These are phyloP conservation scores for Arbutus unedo DNA, from an alignment of 148 eudicot species.

Conservation along the genomic window DNA sequence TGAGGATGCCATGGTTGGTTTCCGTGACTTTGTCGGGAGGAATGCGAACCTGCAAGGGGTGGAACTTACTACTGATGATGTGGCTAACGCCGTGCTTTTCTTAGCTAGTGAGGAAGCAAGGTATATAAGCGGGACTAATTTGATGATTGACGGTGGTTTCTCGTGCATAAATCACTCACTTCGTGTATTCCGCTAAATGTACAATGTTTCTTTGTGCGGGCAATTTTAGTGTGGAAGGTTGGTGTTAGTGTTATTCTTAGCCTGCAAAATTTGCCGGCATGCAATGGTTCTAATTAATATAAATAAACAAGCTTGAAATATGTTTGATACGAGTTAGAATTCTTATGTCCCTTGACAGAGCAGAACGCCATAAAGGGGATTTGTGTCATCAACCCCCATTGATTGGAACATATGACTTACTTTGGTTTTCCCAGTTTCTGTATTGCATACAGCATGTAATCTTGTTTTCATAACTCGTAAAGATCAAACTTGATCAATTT, in stretches of 20 bases:
- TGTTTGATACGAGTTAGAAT: not conserved
- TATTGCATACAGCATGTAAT: not conserved
- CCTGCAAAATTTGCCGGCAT: not conserved
- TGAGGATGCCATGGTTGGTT: slow-evolving; percentile 58
- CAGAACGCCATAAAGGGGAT: not conserved
- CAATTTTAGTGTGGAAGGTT: not conserved
- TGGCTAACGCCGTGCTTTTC: slow-evolving; percentile 81
- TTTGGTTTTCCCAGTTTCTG: not conserved
- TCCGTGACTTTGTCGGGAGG: slow-evolving; percentile 42
- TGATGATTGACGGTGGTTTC: slow-evolving; percentile 93
- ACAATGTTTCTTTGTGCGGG: not conserved
- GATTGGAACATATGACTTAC: not conserved
- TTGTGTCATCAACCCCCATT: not conserved
- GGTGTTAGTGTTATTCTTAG: not conserved
- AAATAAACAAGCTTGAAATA: not conserved
- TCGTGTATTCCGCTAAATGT: slow-evolving; percentile 57
- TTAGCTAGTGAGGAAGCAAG: slow-evolving; percentile 90
- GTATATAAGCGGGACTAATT: slow-evolving; percentile 80
- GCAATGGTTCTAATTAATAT: not conserved
- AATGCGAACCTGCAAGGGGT: slow-evolving; percentile 86
- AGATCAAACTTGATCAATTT: not conserved
- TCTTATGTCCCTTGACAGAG: not conserved
- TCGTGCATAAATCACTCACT: slow-evolving; percentile 56
- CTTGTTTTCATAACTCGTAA: not conserved
- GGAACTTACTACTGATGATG: slow-evolving; percentile 66